Base-by-base conservation (phyloP, 495 filamentous ascomycete genomes). In the Pyrenula aspistea region DNA sequence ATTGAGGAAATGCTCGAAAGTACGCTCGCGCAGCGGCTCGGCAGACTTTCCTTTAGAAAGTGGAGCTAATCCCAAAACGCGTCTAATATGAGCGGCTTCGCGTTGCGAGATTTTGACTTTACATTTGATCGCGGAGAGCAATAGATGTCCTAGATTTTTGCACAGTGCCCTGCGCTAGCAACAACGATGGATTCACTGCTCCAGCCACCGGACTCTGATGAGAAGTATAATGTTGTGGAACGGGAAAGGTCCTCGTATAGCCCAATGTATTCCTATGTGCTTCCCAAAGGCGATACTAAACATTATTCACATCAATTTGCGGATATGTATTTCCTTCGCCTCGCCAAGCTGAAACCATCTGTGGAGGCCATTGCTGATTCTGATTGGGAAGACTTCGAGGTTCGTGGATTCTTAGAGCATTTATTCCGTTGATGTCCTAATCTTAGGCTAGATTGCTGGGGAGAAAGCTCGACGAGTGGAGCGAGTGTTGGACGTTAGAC, bases 291-390 rank as follows among this genome's bases (percentile, higher is more conserved):
- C 11, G 66, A 72, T n/a, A 76, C 83, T 25, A 82, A 85, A 51
- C 83, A 87, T 22, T 99, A 97, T 63, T 78, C 89, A 66, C 94
- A 97, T 67, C 94, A 99, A 75, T 99, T 86, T 81, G 88, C 83
- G 57, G 91, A 96, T 63, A 89, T 96, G 80, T 99, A 99, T 74
- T 97, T 96, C 67, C 70, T 96, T 61, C 88, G 94, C 36, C 79
- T 97, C 12, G 82, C 88, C 8, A 86, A 85, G 67, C 80, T 99
- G 65, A 96, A 94, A 69, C 88, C 91, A 8, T 78, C 79, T 0
- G 86, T 94, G 0, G 89, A 93, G 67, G 68, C 79, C 57, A 73
- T 86, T 53, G 93, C 91, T 1, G 65, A 66, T 21, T 82, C 84
- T 23, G 83, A 85, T 19, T 97, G 92, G 91, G 77, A 83, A 22